These are phyloP conservation scores for Colletotrichum spaethianum DNA, from an alignment of 2,329 filamentous ascomycete species.

Conservation along the genomic window DNA sequence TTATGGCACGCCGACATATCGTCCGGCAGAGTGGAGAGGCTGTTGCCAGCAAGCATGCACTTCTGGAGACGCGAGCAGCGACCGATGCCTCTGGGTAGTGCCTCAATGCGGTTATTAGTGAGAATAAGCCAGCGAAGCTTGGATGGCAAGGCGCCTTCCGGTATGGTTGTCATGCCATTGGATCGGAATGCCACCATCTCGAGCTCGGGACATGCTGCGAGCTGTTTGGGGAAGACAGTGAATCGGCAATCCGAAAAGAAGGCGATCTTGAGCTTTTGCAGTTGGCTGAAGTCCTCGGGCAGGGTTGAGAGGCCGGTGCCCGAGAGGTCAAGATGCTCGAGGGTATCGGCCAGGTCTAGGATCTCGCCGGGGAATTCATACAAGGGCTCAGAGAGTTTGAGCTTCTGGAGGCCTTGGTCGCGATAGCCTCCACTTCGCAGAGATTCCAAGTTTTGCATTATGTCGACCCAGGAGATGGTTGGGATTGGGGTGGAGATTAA, in stretches of 20 bases:
- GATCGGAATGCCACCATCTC: conserved; percentile 65
- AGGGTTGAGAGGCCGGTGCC: conserved; percentile 58
- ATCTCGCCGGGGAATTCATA: conserved; percentile 57
- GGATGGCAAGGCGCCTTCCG: conserved; percentile 58
- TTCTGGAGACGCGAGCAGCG: conserved; percentile 60
- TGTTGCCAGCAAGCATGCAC: conserved; percentile 65
- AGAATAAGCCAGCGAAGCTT: conserved; percentile 63
- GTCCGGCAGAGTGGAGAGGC: conserved; percentile 54
- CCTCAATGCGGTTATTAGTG: conserved; percentile 59
- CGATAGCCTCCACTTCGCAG: conserved; percentile 52
- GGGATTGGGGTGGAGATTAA: not conserved
- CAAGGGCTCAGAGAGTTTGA: conserved; percentile 54
- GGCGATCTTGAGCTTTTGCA: conserved; percentile 60
- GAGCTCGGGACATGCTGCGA: conserved; percentile 59
- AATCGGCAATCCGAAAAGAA: conserved; percentile 64
- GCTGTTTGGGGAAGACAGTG: conserved; percentile 55
- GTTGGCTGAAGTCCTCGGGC: conserved; percentile 54
- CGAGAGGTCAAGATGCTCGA: conserved; percentile 64
- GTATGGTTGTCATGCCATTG: conserved; percentile 60
- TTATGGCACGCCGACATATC: conserved; percentile 60
- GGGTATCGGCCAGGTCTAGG: conserved; percentile 55
- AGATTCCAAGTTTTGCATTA: conserved; percentile 51
- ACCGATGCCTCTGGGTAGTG: conserved; percentile 59
- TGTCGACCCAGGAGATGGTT: not conserved
- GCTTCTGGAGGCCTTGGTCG: conserved; percentile 46